These are phyloP conservation scores for Calycina marina DNA, from an alignment of 2,329 filamentous ascomycete genomes.

Conservation along the genomic window DNA sequence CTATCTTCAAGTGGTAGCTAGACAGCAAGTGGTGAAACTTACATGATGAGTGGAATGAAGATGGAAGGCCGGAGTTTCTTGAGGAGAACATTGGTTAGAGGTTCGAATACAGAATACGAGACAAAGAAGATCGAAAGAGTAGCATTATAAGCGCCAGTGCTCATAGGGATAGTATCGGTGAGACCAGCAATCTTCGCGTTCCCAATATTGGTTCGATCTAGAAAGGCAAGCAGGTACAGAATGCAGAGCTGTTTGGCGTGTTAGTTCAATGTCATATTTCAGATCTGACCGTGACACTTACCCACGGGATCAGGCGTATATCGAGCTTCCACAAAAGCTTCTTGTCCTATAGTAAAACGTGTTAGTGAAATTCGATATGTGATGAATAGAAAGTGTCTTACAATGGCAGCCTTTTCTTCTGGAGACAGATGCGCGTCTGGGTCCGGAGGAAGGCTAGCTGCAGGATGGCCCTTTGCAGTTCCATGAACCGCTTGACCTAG, in stretches of 20 bases:
- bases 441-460: constrained; percentile 24
- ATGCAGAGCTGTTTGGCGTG: constrained; percentile 40
- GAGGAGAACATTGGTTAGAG: constrained; percentile 58
- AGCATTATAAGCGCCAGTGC: constrained; percentile 50
- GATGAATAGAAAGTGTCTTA: no score
- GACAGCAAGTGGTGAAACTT: constrained; percentile 24
- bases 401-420: constrained; percentile 45
- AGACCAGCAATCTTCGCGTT: constrained; percentile 52
- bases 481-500: background rate
- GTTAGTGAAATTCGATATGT: no score
- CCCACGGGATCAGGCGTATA: constrained; percentile 44
- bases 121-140: constrained; percentile 76
- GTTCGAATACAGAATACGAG: constrained; percentile 67
- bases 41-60: constrained; percentile 75
- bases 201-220: constrained; percentile 68
- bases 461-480: background rate
- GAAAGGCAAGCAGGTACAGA: constrained; percentile 60
- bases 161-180: constrained; percentile 36
- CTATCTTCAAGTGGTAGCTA: background rate
- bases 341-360: constrained; percentile 41
- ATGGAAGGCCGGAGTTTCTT: constrained; percentile 60
- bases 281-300: constrained; percentile 13
- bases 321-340: constrained; percentile 49
- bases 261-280: background rate
- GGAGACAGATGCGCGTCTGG: constrained; percentile 50